Base-by-base conservation (phyloP, 371 early-diverging fungal species). In the Chytridium lagenaria region DNA sequence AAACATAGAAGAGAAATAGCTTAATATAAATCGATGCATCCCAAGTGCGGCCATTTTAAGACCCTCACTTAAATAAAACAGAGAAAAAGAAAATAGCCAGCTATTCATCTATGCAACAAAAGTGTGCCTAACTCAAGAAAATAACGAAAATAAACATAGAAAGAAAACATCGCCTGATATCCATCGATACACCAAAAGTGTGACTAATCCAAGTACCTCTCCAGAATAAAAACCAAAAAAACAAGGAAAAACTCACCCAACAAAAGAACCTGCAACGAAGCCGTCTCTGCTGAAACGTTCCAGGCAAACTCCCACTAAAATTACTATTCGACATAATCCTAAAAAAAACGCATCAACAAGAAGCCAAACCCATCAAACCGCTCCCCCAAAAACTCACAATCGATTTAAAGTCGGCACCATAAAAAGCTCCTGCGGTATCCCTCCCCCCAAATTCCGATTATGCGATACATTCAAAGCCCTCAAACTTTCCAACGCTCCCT, bases 231-330 rank as follows among this genome's bases (percentile, higher is more conserved):
- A n/a, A n/a, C n/a, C 7, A 30, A 7, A 26, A 5, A 15, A 7
- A 15, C 23, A 44, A 12, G 7, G 7, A 12, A 44, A 44, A 7
- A 55, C 57, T 30, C 5, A 55, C 57, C 57, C 10, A 55, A 23
- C 57, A 55, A 7, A 23, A 55, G 22, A 19, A 55, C 57, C 30
- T 55, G 57, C 57, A 55, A 23, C 57, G 57, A 23, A 7, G 57
- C 7, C 5, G 26, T 26, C 26, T 26, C 23, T 55, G 57, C 26
- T 26, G 30, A 30, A 55, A 55, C 15, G 57, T 26, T 23, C 15
- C 5, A 26, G 57, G 57, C 7, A 55, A 23, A 23, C 7, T 15
- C 16, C 57, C 57, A 23, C 30, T 55, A 30, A 55, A 55, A 10
- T 19, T 26, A 23, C 30, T 55, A 55, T 55, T 55, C 7, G 57